phyloP scores from a whole-genome alignment of 2,329 filamentous ascomycete species.

The Pezicula radicicola region DNA sequence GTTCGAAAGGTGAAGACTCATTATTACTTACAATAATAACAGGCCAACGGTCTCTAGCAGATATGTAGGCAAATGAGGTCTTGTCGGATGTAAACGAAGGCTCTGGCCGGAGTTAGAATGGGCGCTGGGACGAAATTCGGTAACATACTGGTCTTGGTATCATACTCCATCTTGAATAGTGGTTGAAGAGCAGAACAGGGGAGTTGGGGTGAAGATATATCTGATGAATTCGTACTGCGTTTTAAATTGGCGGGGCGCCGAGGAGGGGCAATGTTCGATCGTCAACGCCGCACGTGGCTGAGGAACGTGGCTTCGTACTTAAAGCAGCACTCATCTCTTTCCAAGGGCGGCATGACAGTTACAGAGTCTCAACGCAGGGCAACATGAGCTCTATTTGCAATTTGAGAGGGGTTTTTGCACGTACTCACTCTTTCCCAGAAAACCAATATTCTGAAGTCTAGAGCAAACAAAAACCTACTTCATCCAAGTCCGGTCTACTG shows the following conservation, averaged over 20 bases:
- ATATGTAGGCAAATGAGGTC: conserved; percentile 82
- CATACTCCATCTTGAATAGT: conserved; percentile 60
- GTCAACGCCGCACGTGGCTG: too few species aligned
- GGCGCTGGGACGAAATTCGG: not conserved
- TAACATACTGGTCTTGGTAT: conserved; percentile 67
- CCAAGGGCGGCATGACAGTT: too few species aligned
- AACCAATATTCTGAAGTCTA: too few species aligned
- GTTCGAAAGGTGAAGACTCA: not conserved
- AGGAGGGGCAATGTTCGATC: too few species aligned
- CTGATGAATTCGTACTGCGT: not conserved
- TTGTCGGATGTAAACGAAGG: conserved; percentile 77
- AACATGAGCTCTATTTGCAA: too few species aligned
- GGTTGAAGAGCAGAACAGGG: not conserved
- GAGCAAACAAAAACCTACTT: too few species aligned
- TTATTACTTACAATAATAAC: conserved; percentile 69
- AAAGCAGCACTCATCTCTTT: too few species aligned
- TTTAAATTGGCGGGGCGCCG: not conserved
- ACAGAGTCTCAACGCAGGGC: too few species aligned
- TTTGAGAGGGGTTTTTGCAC: too few species aligned
- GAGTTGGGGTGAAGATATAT: not conserved
- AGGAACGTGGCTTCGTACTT: too few species aligned
- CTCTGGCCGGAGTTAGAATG: conserved; percentile 43
- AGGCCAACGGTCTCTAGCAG: conserved; percentile 87
- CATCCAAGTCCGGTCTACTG: too few species aligned
- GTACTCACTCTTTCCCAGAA: too few species aligned